A percentile compares a stretch with the other conserved stretches of the same genome.
Conservation (phyloP, 129 eudicot species). For the Saposhnikovia divaricata region DNA sequence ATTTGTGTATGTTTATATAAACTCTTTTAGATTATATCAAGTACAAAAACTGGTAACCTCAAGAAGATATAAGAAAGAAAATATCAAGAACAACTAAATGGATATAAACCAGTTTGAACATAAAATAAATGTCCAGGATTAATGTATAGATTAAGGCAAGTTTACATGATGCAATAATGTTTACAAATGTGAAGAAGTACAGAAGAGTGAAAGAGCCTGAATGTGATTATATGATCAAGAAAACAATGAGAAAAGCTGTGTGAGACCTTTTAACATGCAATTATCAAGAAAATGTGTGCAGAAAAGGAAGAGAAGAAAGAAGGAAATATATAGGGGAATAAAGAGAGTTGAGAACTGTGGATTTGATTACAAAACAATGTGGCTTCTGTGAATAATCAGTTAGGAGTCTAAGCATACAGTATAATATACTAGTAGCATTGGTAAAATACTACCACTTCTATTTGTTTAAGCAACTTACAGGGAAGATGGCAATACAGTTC, state of each 20-base stretch:
- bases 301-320: slow-evolving; percentile 11
- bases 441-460: not conserved
- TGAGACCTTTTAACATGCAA: not conserved
- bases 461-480: slow-evolving; percentile 3
- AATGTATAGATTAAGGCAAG: not conserved
- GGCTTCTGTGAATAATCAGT: slow-evolving; percentile 12
- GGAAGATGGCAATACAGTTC: not conserved
- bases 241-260: not conserved
- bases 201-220: not conserved
- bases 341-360: slow-evolving; percentile 16
- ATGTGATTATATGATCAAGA: not conserved
- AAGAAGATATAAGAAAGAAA: not conserved
- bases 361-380: slow-evolving; percentile 22
- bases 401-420: not conserved
- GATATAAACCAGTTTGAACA: not conserved
- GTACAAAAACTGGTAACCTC: not conserved
- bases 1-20: not conserved
- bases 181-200: not conserved
- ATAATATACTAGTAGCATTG: not conserved
- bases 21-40: not conserved
- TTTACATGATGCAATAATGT: slow-evolving; percentile 1
- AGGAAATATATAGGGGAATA: slow-evolving; percentile 28
- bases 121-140: not conserved
- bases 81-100: not conserved
- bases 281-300: slow-evolving; percentile 14